Percentiles rank a stretch among this genome's conserved stretches.
Evolutionary conservation across 495 filamentous ascomycete genomes (phyloP).

Genomic region (Monascus purpureus): DNA sequence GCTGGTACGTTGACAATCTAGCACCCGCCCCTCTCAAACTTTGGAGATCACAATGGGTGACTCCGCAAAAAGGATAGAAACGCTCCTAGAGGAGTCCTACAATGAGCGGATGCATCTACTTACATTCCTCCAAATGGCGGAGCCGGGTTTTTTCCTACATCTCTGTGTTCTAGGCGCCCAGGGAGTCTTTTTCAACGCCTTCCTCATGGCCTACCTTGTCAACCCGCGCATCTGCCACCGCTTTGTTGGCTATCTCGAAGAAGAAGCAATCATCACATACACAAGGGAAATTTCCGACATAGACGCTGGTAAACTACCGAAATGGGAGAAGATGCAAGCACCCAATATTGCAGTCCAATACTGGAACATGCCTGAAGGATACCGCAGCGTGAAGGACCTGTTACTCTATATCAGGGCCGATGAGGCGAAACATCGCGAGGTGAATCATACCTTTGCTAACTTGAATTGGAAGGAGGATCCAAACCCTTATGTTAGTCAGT

Average conservation of each 20-base stretch:
- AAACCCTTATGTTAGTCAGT: conserved; percentile 61
- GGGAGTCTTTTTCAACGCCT: conserved; percentile 66
- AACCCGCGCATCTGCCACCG: conserved; percentile 66
- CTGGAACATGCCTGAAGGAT: conserved; percentile 65
- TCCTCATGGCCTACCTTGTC: conserved; percentile 66
- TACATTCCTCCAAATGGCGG: conserved; percentile 69
- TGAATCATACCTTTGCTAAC: conserved; percentile 73
- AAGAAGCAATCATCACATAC: conserved; percentile 78
- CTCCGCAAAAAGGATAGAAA: conserved; percentile 62
- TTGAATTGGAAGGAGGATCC: conserved; percentile 60
- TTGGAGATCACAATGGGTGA: too few relatives aligned
- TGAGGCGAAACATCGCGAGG: conserved; percentile 72
- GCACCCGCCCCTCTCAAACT: too few relatives aligned
- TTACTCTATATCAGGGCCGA: conserved; percentile 67
- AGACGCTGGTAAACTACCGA: conserved; percentile 56
- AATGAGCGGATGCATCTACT: conserved; percentile 81
- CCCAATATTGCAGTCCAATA: conserved; percentile 67
- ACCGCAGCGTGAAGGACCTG: conserved; percentile 59
- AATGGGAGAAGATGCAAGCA: conserved; percentile 55
- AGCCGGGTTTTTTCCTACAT: conserved; percentile 65
- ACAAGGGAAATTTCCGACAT: conserved; percentile 59
- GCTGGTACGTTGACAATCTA: too few relatives aligned
- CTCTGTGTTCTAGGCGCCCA: conserved; percentile 54
- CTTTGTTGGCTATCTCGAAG: conserved; percentile 77
- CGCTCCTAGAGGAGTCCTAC: conserved; percentile 66